Percentiles rank a stretch among this genome's conserved stretches.
These are phyloP conservation scores for Avena atlantica DNA, from an alignment of 176 grass and related monocot species.

Conservation along the genomic window DNA sequence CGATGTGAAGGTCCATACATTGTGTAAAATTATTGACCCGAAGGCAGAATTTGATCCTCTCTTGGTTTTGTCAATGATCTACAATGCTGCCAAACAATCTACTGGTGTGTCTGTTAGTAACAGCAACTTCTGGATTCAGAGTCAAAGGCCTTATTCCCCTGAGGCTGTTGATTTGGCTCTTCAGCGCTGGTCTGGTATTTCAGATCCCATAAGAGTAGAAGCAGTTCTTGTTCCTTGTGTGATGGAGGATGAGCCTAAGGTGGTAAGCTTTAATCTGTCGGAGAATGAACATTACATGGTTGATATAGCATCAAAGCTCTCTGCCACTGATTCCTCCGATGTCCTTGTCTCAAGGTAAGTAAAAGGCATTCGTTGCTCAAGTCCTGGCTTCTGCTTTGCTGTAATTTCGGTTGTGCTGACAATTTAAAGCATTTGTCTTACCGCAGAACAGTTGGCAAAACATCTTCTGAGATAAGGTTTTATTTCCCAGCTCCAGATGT, in stretches of 20 bases:
- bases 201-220: constrained; percentile 55
- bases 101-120: constrained; percentile 53
- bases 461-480: constrained; percentile 89
- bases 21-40: constrained; percentile 75
- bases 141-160: constrained; percentile 50
- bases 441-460: constrained; percentile 89
- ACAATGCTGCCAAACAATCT: constrained; percentile 69
- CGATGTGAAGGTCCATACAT: constrained; percentile 74
- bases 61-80: constrained; percentile 69
- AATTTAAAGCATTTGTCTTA: constrained; percentile 47
- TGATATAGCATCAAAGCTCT: constrained; percentile 70
- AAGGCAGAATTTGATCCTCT: constrained; percentile 73
- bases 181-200: constrained; percentile 43
- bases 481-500: constrained; percentile 72
- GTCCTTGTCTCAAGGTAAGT: constrained; percentile 79
- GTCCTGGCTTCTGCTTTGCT: constrained; percentile 15
- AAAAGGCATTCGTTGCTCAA: constrained; percentile 27
- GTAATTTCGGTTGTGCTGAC: constrained; percentile 31
- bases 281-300: constrained; percentile 79
- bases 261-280: constrained; percentile 56
- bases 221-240: constrained; percentile 63
- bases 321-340: constrained; percentile 64
- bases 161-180: constrained; percentile 60
- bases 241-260: constrained; percentile 62
- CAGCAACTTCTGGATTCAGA: constrained; percentile 70